These are phyloP conservation scores for Cercospora citrullina DNA, from an alignment of 2,329 filamentous ascomycete species.

Conservation along the genomic window DNA sequence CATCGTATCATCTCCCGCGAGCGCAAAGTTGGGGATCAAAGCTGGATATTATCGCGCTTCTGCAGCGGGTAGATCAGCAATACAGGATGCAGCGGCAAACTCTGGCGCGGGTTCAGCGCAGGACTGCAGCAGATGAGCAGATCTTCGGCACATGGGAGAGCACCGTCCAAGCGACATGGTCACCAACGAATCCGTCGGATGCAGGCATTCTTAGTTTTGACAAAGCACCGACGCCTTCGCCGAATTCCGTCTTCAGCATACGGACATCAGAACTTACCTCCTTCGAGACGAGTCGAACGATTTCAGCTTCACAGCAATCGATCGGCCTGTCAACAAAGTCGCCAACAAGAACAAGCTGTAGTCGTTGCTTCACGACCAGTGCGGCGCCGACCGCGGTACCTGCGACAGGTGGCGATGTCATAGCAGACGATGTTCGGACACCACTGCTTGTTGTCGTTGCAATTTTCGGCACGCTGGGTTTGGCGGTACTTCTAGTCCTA, in stretches of 20 bases:
- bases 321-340: not conserved
- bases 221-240: conserved; percentile 7
- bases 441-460: conserved; percentile 11
- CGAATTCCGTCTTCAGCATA: not conserved
- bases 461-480: conserved; percentile 11
- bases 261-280: not conserved
- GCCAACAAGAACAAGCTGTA: not conserved
- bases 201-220: conserved; percentile 12
- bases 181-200: conserved; percentile 5
- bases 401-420: not conserved
- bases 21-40: not conserved
- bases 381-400: not conserved
- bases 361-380: not conserved
- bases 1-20: not conserved
- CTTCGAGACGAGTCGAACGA: not conserved
- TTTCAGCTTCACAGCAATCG: not conserved
- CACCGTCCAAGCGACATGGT: conserved; percentile 8
- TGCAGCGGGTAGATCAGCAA: not conserved
- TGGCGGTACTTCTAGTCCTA: conserved; percentile 10
- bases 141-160: conserved; percentile 11
- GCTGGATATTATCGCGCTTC: not conserved
- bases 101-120: not conserved
- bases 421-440: not conserved
- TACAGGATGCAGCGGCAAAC: not conserved
- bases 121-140: not conserved